These are phyloP conservation scores for Yamadazyma sp. DNA, from an alignment of 805 yeast genomes.

Conservation along the genomic window DNA sequence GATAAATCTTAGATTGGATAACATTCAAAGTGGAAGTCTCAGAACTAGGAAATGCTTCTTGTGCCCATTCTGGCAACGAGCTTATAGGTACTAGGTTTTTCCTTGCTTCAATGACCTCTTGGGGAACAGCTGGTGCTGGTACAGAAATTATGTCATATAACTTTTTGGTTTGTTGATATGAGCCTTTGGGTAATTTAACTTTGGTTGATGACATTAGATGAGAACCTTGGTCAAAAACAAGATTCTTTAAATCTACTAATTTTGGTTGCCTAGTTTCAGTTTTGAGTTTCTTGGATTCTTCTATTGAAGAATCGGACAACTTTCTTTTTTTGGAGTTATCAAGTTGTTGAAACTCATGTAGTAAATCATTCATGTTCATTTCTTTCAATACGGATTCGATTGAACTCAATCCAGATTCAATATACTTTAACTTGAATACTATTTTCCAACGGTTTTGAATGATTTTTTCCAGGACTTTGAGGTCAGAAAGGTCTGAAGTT, in stretches of 20 bases:
- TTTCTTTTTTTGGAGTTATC: conserved; percentile 21
- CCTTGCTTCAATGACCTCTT: conserved; percentile 32
- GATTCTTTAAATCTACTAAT: conserved; percentile 58
- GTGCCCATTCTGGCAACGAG: conserved; percentile 80
- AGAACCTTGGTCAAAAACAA: conserved; percentile 70
- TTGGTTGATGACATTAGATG: conserved; percentile 64
- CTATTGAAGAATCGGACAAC: conserved; percentile 10
- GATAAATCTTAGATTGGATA: conserved; percentile 80
- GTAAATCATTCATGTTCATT: conserved; percentile 38
- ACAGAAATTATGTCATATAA: conserved; percentile 85
- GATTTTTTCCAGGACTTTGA: conserved; percentile 1
- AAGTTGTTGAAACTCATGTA: conserved; percentile 33
- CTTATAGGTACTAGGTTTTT: conserved; percentile 53
- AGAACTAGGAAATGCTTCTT: conserved; percentile 62
- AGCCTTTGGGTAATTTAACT: conserved; percentile 77
- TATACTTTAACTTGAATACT: conserved; percentile 48
- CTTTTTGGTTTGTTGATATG: conserved; percentile 69
- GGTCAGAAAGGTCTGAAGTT: background rate
- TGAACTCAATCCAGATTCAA: conserved; percentile 3
- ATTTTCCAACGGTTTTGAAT: conserved; percentile 25
- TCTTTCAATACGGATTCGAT: conserved; percentile 44
- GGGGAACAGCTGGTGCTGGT: conserved; percentile 69
- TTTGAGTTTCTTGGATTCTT: conserved; percentile 8
- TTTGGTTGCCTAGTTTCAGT: conserved; percentile 38
- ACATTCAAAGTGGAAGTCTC: conserved; percentile 71